These are phyloP conservation scores for Phaffomyces antillensis DNA, from an alignment of 805 yeast species.

Conservation along the genomic window DNA sequence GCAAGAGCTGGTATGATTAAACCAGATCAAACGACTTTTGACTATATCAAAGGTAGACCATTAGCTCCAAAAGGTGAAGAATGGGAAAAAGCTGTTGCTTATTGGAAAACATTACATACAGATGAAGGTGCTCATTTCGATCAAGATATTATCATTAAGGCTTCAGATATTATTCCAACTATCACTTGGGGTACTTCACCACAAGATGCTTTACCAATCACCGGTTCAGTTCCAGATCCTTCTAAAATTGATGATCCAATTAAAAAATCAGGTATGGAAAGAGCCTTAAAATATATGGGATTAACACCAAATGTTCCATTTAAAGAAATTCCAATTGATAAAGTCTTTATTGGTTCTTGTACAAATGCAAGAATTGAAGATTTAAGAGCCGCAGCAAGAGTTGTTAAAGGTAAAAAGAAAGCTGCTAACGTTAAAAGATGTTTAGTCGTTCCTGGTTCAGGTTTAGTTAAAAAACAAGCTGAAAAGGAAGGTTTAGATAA, in stretches of 20 bases:
- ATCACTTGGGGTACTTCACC: slow-evolving; percentile 99
- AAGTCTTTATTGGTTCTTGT: slow-evolving; percentile 96
- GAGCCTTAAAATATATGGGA: slow-evolving; percentile 92
- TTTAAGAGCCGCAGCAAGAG: slow-evolving; percentile 89
- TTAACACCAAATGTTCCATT: slow-evolving; percentile 76
- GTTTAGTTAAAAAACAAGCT: slow-evolving; percentile 88
- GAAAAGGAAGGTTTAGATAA: slow-evolving; percentile 92
- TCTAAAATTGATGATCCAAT: slow-evolving; percentile 61
- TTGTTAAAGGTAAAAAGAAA: slow-evolving; percentile 82
- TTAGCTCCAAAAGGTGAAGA: slow-evolving; percentile 89
- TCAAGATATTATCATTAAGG: slow-evolving; percentile 70
- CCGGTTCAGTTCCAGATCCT: slow-evolving; percentile 89
- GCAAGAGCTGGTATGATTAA: slow-evolving; percentile 99
- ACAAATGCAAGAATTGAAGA: slow-evolving; percentile 97
- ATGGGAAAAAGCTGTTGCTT: slow-evolving; percentile 89
- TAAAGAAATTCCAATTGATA: slow-evolving; percentile 70
- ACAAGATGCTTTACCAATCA: slow-evolving; percentile 94
- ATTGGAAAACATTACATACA: slow-evolving; percentile 84
- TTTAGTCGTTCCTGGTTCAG: slow-evolving; percentile 96
- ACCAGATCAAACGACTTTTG: slow-evolving; percentile 86
- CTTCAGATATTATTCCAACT: slow-evolving; percentile 85
- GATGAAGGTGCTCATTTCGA: slow-evolving; percentile 92
- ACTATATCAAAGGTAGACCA: slow-evolving; percentile 89
- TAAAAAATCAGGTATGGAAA: slow-evolving; percentile 76
- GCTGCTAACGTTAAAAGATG: slow-evolving; percentile 78